Evolutionary conservation across 768 basidiomycete species (phyloP).

Genomic region (Pholiota molesta): DNA sequence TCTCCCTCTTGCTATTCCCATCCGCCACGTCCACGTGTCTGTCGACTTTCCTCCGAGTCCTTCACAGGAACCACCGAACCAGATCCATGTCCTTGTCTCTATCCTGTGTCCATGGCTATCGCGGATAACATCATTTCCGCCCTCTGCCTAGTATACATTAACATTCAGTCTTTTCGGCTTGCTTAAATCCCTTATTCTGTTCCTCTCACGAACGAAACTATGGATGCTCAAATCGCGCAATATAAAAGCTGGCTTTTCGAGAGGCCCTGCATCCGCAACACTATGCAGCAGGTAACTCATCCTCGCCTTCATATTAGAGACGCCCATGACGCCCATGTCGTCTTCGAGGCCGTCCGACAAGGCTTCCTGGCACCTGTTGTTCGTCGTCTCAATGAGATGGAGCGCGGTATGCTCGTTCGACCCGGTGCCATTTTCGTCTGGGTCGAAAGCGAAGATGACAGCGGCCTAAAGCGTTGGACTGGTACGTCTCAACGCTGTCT

Average conservation of each 20-base stretch:
- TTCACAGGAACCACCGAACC: slow-evolving; percentile 32
- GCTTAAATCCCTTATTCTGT: slow-evolving; percentile 18
- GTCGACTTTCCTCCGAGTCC: slow-evolving; percentile 27
- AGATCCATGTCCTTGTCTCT: slow-evolving; percentile 34
- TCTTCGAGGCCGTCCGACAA: slow-evolving; percentile 67
- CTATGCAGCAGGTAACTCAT: slow-evolving; percentile 66
- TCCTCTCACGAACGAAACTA: slow-evolving; percentile 33
- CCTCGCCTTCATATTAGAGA: slow-evolving; percentile 67
- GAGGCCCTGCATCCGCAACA: slow-evolving; percentile 7
- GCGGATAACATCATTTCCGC: slow-evolving; percentile 26
- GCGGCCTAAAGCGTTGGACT: slow-evolving; percentile 70
- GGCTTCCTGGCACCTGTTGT: slow-evolving; percentile 53
- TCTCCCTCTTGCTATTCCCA: slow-evolving; percentile 27
- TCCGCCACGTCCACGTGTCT: slow-evolving; percentile 27
- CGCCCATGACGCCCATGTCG: slow-evolving; percentile 63
- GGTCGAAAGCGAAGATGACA: slow-evolving; percentile 70
- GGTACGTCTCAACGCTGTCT: slow-evolving; percentile 29
- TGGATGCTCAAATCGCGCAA: slow-evolving; percentile 17
- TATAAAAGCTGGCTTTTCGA: slow-evolving; percentile 26
- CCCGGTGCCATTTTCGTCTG: slow-evolving; percentile 71
- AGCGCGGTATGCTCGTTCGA: slow-evolving; percentile 54
- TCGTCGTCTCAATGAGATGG: slow-evolving; percentile 63
- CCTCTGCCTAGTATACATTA: slow-evolving; percentile 17
- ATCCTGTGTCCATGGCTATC: slow-evolving; percentile 24
- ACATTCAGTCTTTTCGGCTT: slow-evolving; percentile 19